Percentiles rank a stretch among this genome's conserved stretches.
Conservation (phyloP, 257 asterid genomes). For the Plectranthus barbatus region DNA sequence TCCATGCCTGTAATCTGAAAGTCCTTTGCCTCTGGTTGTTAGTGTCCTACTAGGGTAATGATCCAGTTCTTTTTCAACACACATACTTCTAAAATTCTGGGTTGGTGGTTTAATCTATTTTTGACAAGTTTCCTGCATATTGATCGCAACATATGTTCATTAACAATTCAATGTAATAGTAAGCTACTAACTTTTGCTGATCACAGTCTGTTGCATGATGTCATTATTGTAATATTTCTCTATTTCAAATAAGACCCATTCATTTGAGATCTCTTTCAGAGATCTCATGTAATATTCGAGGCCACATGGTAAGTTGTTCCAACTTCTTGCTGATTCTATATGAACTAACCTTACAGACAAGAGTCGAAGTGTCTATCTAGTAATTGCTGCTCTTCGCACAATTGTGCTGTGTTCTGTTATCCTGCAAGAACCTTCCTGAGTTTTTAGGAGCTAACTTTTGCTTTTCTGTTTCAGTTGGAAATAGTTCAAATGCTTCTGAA, state of each 20-base stretch:
- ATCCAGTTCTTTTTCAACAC: background rate
- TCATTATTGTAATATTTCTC: background rate
- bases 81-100: background rate
- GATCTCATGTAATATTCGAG: background rate
- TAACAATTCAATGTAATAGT: background rate
- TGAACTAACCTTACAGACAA: background rate
- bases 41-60: too few species aligned
- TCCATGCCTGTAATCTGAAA: background rate
- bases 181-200: background rate
- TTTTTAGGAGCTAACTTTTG: background rate
- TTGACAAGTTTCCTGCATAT: background rate
- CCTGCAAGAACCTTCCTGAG: background rate
- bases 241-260: background rate
- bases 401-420: background rate
- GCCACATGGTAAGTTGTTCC: background rate
- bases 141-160: too few species aligned
- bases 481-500: slow-evolving; percentile 70
- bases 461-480: slow-evolving; percentile 64
- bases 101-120: background rate
- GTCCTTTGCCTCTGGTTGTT: too few species aligned
- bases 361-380: background rate
- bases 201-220: background rate
- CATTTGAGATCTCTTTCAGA: too few species aligned
- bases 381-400: background rate
- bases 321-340: background rate